Evolutionary conservation across 2,329 filamentous ascomycete genomes (phyloP).

Genomic region (Basipetospora sp.): DNA sequence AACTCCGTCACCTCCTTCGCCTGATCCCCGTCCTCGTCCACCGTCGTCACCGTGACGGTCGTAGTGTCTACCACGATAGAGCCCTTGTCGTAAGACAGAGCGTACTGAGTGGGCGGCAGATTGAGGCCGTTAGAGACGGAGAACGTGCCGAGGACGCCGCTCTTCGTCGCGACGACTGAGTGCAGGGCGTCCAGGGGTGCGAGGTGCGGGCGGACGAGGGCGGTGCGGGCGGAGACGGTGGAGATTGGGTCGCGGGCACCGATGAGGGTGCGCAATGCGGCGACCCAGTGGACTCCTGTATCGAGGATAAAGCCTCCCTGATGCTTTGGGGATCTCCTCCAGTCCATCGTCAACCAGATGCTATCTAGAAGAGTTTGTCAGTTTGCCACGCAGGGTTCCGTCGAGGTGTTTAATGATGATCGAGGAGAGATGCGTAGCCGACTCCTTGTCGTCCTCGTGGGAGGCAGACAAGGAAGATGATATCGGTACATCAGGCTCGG

Average conservation of each 20-base stretch:
- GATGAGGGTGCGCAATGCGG: conserved; percentile 45
- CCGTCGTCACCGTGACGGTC: conserved; percentile 23
- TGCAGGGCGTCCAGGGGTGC: conserved; percentile 53
- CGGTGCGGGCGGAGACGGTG: conserved; percentile 40
- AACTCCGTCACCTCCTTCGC: conserved; percentile 24
- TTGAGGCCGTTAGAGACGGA: conserved; percentile 36
- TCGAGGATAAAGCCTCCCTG: conserved; percentile 67
- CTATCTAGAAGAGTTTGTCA: conserved; percentile 23
- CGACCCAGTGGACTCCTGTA: conserved; percentile 58
- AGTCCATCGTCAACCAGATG: conserved; percentile 29
- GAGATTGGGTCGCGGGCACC: conserved; percentile 27
- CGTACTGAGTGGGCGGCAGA: conserved; percentile 36
- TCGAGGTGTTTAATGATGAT: too few species aligned
- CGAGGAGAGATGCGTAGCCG: too few species aligned
- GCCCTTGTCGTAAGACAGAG: conserved; percentile 43
- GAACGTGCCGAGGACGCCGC: conserved; percentile 41
- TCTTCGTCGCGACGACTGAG: conserved; percentile 37
- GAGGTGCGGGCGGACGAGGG: conserved; percentile 38
- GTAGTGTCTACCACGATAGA: conserved; percentile 35
- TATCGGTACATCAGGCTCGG: too few species aligned
- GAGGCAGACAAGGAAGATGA: too few species aligned
- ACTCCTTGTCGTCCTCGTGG: too few species aligned
- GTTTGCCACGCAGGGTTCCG: too few species aligned
- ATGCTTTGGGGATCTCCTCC: conserved; percentile 54
- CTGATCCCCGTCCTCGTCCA: conserved; percentile 8